phyloP scores from a whole-genome alignment of 164 flowering plant species.

The Platanus orientalis region DNA sequence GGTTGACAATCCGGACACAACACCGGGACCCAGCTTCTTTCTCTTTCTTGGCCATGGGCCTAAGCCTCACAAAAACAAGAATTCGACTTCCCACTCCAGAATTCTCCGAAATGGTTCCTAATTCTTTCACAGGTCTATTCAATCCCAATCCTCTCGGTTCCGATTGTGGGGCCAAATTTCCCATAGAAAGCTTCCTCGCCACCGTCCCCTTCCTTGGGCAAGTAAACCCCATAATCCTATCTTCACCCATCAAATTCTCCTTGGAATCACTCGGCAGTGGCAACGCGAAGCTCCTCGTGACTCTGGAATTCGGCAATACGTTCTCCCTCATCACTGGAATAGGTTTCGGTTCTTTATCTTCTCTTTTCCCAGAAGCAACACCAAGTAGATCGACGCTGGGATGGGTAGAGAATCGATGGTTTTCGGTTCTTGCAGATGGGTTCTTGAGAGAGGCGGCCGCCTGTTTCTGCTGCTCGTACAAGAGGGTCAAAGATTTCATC shows the following conservation, averaged over 20 bases:
- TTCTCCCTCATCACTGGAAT: conserved; percentile 47
- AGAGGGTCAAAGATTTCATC: conserved; percentile 73
- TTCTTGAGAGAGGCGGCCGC: conserved; percentile 41
- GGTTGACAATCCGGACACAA: conserved; percentile 66
- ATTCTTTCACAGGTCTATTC: conserved; percentile 17
- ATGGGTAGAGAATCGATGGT: conserved; percentile 35
- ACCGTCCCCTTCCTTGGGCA: conserved; percentile 33
- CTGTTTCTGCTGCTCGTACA: conserved; percentile 79
- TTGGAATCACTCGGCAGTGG: conserved; percentile 35
- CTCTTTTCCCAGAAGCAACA: too few relatives aligned
- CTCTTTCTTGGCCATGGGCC: conserved; percentile 88
- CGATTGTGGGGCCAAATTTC: conserved; percentile 22
- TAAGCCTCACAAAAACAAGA: conserved; percentile 84
- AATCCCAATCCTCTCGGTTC: conserved; percentile 19
- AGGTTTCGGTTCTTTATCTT: conserved; percentile 5
- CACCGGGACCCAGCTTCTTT: conserved; percentile 70
- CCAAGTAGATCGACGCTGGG: conserved; percentile 57
- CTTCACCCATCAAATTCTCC: conserved; percentile 51
- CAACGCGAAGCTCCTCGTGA: conserved; percentile 34
- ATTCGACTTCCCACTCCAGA: conserved; percentile 44
- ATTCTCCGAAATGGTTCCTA: conserved; percentile 30
- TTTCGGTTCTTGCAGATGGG: conserved; percentile 24
- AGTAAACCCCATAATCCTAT: conserved; percentile 41
- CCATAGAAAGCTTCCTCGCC: conserved; percentile 69
- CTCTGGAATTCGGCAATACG: conserved; percentile 26